Percentiles rank a stretch among this genome's conserved stretches.
These are phyloP conservation scores for Scolecobasidium constrictum DNA, from an alignment of 2,329 filamentous ascomycete species.

Conservation along the genomic window DNA sequence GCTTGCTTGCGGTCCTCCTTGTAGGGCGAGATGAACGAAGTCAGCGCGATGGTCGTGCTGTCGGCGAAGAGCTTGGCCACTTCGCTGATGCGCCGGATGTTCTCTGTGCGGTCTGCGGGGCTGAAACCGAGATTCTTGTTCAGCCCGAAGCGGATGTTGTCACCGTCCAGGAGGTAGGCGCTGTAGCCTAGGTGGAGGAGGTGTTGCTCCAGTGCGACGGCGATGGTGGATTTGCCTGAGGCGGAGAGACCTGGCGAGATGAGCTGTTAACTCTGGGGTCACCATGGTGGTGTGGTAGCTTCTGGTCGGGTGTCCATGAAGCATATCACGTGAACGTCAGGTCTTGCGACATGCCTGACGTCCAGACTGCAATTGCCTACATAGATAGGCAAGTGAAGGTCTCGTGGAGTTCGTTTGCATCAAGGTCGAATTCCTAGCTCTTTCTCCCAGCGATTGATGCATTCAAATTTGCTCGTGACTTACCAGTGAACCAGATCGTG, in stretches of 20 bases:
- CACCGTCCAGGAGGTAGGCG: constrained; percentile 90
- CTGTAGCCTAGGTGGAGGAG: constrained; percentile 73
- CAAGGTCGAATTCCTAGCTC: too few relatives aligned
- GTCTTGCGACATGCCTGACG: too few relatives aligned
- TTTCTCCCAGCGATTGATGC: too few relatives aligned
- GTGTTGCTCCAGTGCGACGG: constrained; percentile 93
- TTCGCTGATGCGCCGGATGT: constrained; percentile 93
- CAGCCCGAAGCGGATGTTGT: constrained; percentile 95
- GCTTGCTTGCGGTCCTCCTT: constrained; percentile 74
- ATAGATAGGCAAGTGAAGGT: too few relatives aligned
- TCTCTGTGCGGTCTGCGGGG: constrained; percentile 89
- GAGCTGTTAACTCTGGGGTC: too few relatives aligned
- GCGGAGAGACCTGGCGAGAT: constrained; percentile 79
- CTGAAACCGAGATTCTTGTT: constrained; percentile 97
- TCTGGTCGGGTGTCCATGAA: too few relatives aligned
- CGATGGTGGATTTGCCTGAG: constrained; percentile 94
- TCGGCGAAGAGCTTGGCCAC: constrained; percentile 95
- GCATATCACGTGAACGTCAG: too few relatives aligned
- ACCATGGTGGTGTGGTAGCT: too few relatives aligned
- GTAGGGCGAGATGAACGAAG: constrained; percentile 96
- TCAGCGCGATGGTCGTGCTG: constrained; percentile 74
- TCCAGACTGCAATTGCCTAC: too few relatives aligned
- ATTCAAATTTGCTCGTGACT: too few relatives aligned
- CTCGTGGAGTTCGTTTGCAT: too few relatives aligned
- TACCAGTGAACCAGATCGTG: constrained; percentile 92